Base-by-base conservation (phyloP, 1,284 basidiomycete genomes). In the Fistulina hepatica region DNA sequence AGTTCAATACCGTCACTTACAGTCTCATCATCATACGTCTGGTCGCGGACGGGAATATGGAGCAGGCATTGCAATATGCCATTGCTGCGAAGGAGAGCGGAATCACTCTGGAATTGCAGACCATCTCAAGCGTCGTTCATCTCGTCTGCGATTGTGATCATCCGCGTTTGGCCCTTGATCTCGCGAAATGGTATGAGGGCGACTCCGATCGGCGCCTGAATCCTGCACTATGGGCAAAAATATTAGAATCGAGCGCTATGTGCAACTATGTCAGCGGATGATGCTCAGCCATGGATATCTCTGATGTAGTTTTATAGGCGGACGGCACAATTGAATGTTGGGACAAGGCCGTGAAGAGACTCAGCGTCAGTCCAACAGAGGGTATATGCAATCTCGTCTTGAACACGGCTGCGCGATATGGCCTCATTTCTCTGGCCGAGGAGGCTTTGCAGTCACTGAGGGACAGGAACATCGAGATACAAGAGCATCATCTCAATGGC, bases 401-500 rank as follows among this genome's bases (percentile, higher is more conserved):
- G 16, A 67, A 81, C 46, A 74, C 79, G 2, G 83, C 82, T 11
- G 83, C 71, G 15, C 75, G 84, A 9, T 65, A 73, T 47, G 82
- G 81, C 11, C 62, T 74, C 20, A 69, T 81, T 1, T 67, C 73
- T 28, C 65, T 91, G 2, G 84, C 78, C n/a, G 61, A 69, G 3
- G 70, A 75, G 21, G 80, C 71, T 11, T 59, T 90, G 30, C 67
- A 63, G 2, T 55, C 66, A 3, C 62, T 91, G 22, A 64, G 68
- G 31, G 41, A 46, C 4, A 53, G 70, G 8, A 61, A 65, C 8
- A 57, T 76, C 9, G 48, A 63, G 23, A 66, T 71, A 51, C 58
- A 73, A 52, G 85, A 90, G 53, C 55, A 78, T 49, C 83, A 88
- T 51, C 71, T 82, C 48, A 69, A 78, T 0, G 71, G 81, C 3